A percentile compares a stretch with the other conserved stretches of the same genome.
Evolutionary conservation across 148 eudicot species (phyloP).

Genomic region (Gaultheria prostrata): DNA sequence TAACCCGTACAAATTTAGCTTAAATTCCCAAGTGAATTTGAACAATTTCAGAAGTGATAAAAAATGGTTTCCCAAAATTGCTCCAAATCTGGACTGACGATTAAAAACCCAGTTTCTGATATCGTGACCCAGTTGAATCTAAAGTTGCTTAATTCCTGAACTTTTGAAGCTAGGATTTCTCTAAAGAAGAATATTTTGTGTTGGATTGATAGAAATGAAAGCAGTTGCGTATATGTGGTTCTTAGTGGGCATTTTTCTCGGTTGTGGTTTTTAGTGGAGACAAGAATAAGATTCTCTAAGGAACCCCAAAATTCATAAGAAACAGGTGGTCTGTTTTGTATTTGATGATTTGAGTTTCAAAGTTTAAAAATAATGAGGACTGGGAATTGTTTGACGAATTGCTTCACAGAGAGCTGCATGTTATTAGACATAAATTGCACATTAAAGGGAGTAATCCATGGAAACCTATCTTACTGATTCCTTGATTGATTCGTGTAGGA

Average conservation of each 20-base stretch:
- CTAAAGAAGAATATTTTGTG: not conserved
- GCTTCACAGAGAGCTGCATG: not conserved
- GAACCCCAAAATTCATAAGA: conserved; percentile 6
- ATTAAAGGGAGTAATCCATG: not conserved
- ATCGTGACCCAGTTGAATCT: not conserved
- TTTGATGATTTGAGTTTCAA: not conserved
- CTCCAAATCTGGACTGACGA: not conserved
- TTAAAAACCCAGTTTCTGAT: not conserved
- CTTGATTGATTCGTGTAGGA: conserved; percentile 5
- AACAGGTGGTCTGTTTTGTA: not conserved
- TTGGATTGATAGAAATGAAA: conserved; percentile 7
- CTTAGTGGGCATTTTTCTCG: not conserved
- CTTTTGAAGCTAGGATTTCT: conserved; percentile 1
- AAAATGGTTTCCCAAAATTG: not conserved
- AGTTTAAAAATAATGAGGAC: not conserved
- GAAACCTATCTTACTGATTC: not conserved
- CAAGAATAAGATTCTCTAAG: not conserved
- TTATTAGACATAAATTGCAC: conserved; percentile 5
- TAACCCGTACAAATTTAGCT: not conserved
- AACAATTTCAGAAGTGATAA: not conserved
- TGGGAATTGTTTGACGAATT: not conserved
- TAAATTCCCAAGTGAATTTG: not conserved
- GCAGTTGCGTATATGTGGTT: not conserved
- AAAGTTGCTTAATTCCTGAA: not conserved
- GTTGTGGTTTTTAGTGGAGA: not conserved